Evolutionary conservation across 306 rosid genomes (phyloP), one percentile per base, ranked within the genome.

Genomic region (Dalbergia oliveri): DNA sequence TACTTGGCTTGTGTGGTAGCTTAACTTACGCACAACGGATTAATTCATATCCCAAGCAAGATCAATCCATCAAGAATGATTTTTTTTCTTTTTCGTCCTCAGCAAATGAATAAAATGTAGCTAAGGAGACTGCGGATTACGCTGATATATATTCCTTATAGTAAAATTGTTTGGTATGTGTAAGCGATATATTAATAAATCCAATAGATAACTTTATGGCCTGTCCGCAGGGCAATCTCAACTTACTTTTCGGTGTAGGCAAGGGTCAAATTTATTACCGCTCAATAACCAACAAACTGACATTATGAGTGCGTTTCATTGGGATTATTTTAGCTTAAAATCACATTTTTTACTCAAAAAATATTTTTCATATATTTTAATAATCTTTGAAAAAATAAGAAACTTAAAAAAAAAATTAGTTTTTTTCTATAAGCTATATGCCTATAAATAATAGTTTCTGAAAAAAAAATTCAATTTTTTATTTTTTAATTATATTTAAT

Each of bases 261-360:
- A 68, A 9, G 15, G 75, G 45, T 70, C 75, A 50, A 70, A 50
- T 61, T 70, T 41, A 13, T 49, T 49, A 33, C 26, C 26, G 59
- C 60, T 15, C 26, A 69, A n/a, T n/a, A 69, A 69, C 44, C 1
- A 69, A 49, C 60, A 67, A 31, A 43, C 34, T 68, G 73, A 44
- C 35, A 44, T 66, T 50, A 18, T 66, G 31, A 26, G 31, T 26
- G 31, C 31, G 31, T 26, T 1, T 26, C 31, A 0, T 26, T 26
- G 31, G 1, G 3, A 26, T 26, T 26, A 26, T 26, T 26, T 26
- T 26, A 26, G 31, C 31, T 26, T 2, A 26, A 26, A 26, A 26
- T 1, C 3, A 26, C 31, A 26, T 26, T 26, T 26, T 26, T 26
- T 2, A 26, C 31, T 26, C 3, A 26, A 26, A 26, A 26, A 26